Conservation (phyloP, 768 basidiomycete species). For the Austroboletus festivus region DNA sequence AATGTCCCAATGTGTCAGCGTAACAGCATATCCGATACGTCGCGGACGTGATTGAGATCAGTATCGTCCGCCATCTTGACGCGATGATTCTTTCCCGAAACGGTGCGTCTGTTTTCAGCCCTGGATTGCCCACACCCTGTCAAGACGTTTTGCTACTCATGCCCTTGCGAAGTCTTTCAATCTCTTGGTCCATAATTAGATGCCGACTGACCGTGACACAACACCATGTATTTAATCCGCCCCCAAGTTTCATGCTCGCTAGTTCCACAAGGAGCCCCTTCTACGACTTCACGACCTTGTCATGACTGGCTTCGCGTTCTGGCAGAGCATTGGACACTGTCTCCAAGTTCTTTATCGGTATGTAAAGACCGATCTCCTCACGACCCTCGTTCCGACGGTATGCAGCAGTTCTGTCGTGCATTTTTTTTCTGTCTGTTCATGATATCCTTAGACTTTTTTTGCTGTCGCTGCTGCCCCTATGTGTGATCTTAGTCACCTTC, state of each 20-base stretch:
- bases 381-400: conserved; percentile 29
- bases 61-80: background rate
- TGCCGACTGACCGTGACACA: background rate
- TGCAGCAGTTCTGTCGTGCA: background rate
- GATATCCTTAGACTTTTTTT: conserved; percentile 34
- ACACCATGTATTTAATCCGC: conserved; percentile 19
- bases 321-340: conserved; percentile 9
- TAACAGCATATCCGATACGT: background rate
- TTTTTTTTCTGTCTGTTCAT: background rate
- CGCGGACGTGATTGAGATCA: no score
- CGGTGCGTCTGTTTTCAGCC: background rate
- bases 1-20: background rate
- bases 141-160: background rate
- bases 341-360: conserved; percentile 22
- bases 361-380: conserved; percentile 25
- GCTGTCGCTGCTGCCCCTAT: conserved; percentile 34
- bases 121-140: background rate
- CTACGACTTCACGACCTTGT: conserved; percentile 18
- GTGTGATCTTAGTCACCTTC: conserved; percentile 14
- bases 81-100: background rate
- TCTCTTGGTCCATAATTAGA: conserved; percentile 9
- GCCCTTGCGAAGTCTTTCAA: background rate
- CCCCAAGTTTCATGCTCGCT: background rate
- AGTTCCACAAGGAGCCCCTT: background rate
- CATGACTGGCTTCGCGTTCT: conserved; percentile 18